phyloP scores from a whole-genome alignment of 139 green algal species.

The Volvox africanus region DNA sequence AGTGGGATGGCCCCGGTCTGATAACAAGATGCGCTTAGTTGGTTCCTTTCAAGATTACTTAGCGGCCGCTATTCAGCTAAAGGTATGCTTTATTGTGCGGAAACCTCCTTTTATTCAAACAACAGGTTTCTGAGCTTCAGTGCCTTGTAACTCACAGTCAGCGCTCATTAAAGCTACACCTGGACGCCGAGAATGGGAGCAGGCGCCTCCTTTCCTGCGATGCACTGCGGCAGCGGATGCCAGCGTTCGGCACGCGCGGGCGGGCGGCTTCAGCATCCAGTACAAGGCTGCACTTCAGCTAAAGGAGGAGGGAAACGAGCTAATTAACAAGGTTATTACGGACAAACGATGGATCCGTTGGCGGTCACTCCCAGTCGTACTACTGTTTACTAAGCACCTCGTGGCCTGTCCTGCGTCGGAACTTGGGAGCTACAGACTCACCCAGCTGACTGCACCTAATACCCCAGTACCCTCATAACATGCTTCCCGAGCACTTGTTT shows the following conservation, averaged over 20 bases:
- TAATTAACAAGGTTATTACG: conserved; percentile 15
- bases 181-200: conserved; percentile 54
- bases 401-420: too few relatives aligned
- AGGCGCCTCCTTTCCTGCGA: conserved; percentile 49
- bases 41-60: conserved; percentile 28
- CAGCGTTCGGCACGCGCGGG: neutral
- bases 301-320: conserved; percentile 55
- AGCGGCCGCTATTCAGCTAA: conserved; percentile 31
- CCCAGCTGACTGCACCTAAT: too few relatives aligned
- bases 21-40: neutral
- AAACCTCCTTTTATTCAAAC: neutral
- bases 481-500: too few relatives aligned
- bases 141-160: conserved; percentile 18
- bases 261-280: neutral
- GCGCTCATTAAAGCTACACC: conserved; percentile 42
- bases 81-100: conserved; percentile 24
- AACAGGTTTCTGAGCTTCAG: too few relatives aligned
- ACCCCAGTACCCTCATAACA: too few relatives aligned
- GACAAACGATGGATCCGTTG: too few relatives aligned
- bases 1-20: neutral
- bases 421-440: too few relatives aligned
- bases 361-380: too few relatives aligned
- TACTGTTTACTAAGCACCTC: too few relatives aligned
- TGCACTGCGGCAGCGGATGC: conserved; percentile 34
- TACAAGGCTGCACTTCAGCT: neutral